These are phyloP conservation scores for Ganoderma boninense DNA, from an alignment of 1,284 basidiomycete species.

Conservation along the genomic window DNA sequence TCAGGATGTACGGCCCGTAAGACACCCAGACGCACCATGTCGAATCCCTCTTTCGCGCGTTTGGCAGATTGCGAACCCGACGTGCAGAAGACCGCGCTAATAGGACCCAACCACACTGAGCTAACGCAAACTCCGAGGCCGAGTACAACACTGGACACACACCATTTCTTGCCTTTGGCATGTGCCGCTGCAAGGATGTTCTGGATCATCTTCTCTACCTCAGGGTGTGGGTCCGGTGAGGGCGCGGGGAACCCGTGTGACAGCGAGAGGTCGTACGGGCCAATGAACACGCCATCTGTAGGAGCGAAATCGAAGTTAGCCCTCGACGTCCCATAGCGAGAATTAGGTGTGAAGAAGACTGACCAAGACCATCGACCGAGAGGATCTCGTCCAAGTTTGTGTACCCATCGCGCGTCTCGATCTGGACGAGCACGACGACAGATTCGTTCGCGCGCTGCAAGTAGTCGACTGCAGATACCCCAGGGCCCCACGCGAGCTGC, in stretches of 20 bases:
- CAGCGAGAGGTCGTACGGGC: conserved; percentile 73
- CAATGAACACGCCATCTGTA: conserved; percentile 66
- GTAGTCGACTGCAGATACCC: conserved; percentile 57
- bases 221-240: conserved; percentile 67
- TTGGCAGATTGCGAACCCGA: conserved; percentile 48
- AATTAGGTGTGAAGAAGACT: conserved; percentile 26
- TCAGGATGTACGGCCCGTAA: neutral
- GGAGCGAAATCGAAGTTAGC: neutral
- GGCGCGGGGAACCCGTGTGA: conserved; percentile 65
- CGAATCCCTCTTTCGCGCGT: conserved; percentile 52
- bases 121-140: too few relatives aligned
- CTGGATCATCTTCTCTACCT: conserved; percentile 69
- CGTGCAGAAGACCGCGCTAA: conserved; percentile 43
- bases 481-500: conserved; percentile 57
- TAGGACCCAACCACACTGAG: neutral
- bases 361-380: conserved; percentile 68
- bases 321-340: neutral
- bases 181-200: conserved; percentile 62
- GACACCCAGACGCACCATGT: conserved; percentile 46
- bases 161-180: conserved; percentile 73
- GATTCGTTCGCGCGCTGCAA: conserved; percentile 62
- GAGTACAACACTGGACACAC: conserved; percentile 22
- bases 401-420: conserved; percentile 69
- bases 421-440: conserved; percentile 70
- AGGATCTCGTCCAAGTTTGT: conserved; percentile 70